Conservation (phyloP, 2,329 filamentous ascomycete species). For the Coleophoma crateriformis region DNA sequence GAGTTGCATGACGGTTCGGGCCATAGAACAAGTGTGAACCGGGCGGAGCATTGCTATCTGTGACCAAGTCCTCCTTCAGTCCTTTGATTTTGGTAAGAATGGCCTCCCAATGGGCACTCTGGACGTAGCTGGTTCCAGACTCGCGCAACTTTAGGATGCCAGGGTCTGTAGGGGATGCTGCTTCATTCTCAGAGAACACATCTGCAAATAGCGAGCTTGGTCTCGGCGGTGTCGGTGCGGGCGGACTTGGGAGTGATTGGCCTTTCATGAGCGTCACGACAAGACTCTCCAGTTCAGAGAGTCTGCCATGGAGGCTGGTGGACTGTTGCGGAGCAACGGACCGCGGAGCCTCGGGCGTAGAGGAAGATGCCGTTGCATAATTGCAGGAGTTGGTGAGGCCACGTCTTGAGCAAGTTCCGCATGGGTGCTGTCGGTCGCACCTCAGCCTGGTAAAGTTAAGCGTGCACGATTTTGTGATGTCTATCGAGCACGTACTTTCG, state of each 20-base stretch:
- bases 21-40: constrained; percentile 22
- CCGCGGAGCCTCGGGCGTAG: constrained; percentile 18
- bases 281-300: constrained; percentile 21
- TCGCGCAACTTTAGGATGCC: constrained; percentile 20
- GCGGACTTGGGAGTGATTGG: constrained; percentile 13
- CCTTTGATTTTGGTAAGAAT: constrained; percentile 23
- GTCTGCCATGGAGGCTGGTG: constrained; percentile 20
- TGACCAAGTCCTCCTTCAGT: constrained; percentile 17
- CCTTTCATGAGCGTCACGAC: constrained; percentile 19
- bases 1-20: constrained; percentile 17
- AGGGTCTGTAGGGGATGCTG: constrained; percentile 17
- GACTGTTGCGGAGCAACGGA: constrained; percentile 20
- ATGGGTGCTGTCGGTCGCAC: too few species aligned
- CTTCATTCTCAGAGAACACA: constrained; percentile 16
- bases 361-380: neutral
- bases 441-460: too few species aligned
- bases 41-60: constrained; percentile 12
- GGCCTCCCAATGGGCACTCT: constrained; percentile 25
- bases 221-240: constrained; percentile 11
- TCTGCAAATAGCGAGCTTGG: constrained; percentile 12
- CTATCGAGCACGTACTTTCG: too few species aligned
- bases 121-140: constrained; percentile 23
- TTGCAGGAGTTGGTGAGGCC: too few species aligned
- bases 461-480: too few species aligned
- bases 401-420: too few species aligned